phyloP scores from a whole-genome alignment of 2,329 filamentous ascomycete species.

The Fusarium floridanum region DNA sequence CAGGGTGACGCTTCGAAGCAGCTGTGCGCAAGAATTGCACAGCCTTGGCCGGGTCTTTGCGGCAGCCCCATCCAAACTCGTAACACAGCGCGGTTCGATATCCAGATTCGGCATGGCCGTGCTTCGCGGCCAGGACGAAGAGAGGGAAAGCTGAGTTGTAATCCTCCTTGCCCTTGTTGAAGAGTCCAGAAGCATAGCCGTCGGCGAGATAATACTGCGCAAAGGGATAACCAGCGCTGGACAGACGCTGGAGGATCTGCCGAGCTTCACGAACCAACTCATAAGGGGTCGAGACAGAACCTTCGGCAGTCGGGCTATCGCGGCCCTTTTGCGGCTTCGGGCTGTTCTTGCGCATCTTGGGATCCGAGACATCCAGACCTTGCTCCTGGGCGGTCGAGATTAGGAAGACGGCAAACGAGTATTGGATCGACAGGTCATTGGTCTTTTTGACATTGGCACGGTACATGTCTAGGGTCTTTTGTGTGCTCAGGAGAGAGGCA shows the following conservation, averaged over 20 bases:
- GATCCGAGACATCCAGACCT: constrained; percentile 66
- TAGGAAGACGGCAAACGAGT: constrained; percentile 96
- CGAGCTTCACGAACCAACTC: constrained; percentile 89
- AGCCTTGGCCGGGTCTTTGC: constrained; percentile 90
- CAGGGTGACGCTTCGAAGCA: constrained; percentile 93
- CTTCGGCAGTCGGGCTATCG: constrained; percentile 61
- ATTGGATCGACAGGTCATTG: constrained; percentile 88
- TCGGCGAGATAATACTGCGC: constrained; percentile 98
- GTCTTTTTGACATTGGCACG: constrained; percentile 97
- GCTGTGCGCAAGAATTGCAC: constrained; percentile 93
- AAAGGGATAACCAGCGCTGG: constrained; percentile 92
- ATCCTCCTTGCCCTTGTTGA: constrained; percentile 94
- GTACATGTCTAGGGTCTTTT: constrained; percentile 98
- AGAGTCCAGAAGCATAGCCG: constrained; percentile 92
- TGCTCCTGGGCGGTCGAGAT: constrained; percentile 89
- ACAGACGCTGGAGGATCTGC: constrained; percentile 86
- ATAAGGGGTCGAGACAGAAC: constrained; percentile 65
- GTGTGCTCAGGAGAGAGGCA: constrained; percentile 88
- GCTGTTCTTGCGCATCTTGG: constrained; percentile 59
- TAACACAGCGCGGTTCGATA: constrained; percentile 96
- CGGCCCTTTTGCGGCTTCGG: constrained; percentile 62
- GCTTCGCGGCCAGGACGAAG: constrained; percentile 93
- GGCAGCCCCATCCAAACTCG: constrained; percentile 97
- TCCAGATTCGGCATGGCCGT: constrained; percentile 95
- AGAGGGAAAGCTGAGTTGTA: constrained; percentile 92